Conservation (phyloP, 495 filamentous ascomycete species). For the Immersiella caudata region DNA sequence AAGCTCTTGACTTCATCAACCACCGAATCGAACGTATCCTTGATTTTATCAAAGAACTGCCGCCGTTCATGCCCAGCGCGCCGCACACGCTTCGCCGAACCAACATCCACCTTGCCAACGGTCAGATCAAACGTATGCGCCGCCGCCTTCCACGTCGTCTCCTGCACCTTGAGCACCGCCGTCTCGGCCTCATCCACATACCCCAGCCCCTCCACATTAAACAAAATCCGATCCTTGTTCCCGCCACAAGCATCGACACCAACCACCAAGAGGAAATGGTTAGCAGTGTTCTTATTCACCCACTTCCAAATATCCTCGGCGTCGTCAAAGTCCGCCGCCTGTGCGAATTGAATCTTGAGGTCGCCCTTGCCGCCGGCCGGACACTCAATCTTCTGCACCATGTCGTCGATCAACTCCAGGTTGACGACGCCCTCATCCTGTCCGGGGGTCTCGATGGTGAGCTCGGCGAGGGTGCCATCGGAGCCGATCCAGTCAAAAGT, state of each 20-base stretch:
- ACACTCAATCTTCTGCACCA: constrained; percentile 20
- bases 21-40: neutral
- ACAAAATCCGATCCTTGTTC: constrained; percentile 19
- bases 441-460: constrained; percentile 18
- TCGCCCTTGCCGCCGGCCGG: constrained; percentile 5
- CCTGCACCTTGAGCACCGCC: constrained; percentile 22
- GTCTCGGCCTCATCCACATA: constrained; percentile 26
- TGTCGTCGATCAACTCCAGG: constrained; percentile 28
- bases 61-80: constrained; percentile 6
- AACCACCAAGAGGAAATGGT: constrained; percentile 27
- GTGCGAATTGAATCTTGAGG: constrained; percentile 18
- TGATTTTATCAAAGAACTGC: neutral
- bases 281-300: constrained; percentile 25
- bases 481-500: constrained; percentile 24
- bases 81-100: neutral
- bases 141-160: constrained; percentile 25
- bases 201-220: constrained; percentile 16
- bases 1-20: constrained; percentile 12
- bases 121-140: constrained; percentile 27
- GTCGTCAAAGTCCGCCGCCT: constrained; percentile 25
- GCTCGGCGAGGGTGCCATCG: constrained; percentile 26
- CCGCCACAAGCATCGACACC: constrained; percentile 23
- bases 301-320: constrained; percentile 29
- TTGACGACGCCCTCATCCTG: constrained; percentile 25
- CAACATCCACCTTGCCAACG: constrained; percentile 14